Evolutionary conservation across 2,329 filamentous ascomycete species (phyloP).

Genomic region (Stagonosporopsis chrysanthemi): DNA sequence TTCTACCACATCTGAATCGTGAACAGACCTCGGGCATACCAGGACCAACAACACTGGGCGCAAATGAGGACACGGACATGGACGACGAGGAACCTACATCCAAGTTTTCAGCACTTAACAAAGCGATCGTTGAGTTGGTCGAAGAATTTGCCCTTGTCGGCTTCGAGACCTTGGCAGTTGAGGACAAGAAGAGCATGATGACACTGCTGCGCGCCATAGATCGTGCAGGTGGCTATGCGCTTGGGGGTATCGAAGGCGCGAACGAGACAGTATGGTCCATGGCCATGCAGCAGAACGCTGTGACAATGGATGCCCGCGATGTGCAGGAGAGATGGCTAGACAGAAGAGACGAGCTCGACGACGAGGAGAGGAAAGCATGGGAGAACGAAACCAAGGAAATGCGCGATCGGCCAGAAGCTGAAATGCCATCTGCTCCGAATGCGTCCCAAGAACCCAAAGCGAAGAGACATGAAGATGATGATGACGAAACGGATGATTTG

Average conservation of each 20-base stretch:
- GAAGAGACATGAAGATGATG: constrained; percentile 25
- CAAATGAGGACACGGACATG: constrained; percentile 52
- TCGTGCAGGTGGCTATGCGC: constrained; percentile 89
- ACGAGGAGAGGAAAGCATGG: constrained; percentile 75
- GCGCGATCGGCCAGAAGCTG: constrained; percentile 29
- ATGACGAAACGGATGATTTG: constrained; percentile 48
- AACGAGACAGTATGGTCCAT: constrained; percentile 98
- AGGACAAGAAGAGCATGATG: constrained; percentile 98
- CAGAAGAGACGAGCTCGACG: constrained; percentile 85
- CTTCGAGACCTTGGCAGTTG: constrained; percentile 93
- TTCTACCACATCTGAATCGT: constrained; percentile 79
- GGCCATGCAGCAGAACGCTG: constrained; percentile 77
- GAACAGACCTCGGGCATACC: constrained; percentile 64
- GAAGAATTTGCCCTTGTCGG: constrained; percentile 88
- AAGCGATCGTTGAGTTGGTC: constrained; percentile 84
- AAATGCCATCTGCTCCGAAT: constrained; percentile 1
- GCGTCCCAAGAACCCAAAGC: constrained; percentile 6
- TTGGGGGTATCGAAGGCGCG: constrained; percentile 86
- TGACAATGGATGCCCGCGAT: constrained; percentile 81
- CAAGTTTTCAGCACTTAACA: constrained; percentile 86
- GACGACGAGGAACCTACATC: constrained; percentile 46
- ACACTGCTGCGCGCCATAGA: constrained; percentile 87
- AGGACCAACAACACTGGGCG: constrained; percentile 32
- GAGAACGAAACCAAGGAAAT: constrained; percentile 73
- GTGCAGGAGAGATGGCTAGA: constrained; percentile 97